These are phyloP conservation scores for Lipomyces chichibuensis DNA, from an alignment of 805 yeast genomes.

Conservation along the genomic window DNA sequence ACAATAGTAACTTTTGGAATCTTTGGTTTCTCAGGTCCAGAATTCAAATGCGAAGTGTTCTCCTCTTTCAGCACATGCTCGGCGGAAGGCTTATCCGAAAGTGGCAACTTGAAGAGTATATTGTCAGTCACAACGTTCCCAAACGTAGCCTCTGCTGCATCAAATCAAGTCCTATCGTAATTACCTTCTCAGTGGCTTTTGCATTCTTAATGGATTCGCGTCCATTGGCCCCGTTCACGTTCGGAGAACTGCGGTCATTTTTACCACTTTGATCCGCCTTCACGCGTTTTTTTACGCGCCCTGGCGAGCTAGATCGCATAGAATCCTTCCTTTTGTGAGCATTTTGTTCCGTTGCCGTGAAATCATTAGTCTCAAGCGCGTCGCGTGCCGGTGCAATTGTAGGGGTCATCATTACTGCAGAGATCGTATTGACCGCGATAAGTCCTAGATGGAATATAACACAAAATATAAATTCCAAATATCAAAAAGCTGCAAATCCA, in stretches of 20 bases:
- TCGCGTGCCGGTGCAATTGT: not conserved
- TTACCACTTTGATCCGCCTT: not conserved
- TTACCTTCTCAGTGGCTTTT: not conserved
- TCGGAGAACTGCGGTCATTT: not conserved
- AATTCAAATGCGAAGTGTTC: not conserved
- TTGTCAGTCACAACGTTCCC: not conserved
- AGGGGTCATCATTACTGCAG: not conserved
- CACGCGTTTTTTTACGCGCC: not conserved
- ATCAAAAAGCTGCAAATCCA: not conserved
- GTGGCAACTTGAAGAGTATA: not conserved
- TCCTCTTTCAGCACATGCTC: not conserved
- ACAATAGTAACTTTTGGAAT: slow-evolving; percentile 18
- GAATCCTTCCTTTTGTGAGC: not conserved
- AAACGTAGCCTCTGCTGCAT: not conserved
- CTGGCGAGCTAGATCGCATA: not conserved
- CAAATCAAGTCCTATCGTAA: not conserved
- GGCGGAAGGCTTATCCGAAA: not conserved
- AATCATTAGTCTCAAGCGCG: not conserved
- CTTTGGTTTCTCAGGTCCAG: not conserved
- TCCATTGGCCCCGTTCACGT: not conserved
- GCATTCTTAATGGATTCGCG: not conserved
- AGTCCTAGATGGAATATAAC: not conserved
- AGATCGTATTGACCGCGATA: not conserved
- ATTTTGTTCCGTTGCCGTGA: not conserved
- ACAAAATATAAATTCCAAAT: not conserved